Conservation (phyloP, 495 filamentous ascomycete genomes). For the Massariosphaeria phaeospora region DNA sequence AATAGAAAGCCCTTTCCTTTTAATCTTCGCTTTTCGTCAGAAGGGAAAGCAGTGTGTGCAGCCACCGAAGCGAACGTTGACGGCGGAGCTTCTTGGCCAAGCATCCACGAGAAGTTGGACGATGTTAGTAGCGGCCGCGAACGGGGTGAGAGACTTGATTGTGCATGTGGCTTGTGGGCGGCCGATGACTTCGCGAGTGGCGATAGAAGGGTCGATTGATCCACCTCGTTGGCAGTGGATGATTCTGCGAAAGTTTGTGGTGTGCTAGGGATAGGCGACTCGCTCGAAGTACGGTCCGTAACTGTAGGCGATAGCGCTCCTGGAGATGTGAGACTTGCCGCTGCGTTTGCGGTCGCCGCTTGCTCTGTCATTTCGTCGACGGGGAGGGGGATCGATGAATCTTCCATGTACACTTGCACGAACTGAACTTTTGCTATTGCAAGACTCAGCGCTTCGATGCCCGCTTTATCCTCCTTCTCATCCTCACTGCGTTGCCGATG, state of each 20-base stretch:
- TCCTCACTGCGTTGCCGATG: constrained; percentile 39
- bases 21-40: constrained; percentile 29
- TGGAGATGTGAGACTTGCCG: background rate
- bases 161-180: background rate
- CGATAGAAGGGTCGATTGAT: background rate
- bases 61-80: constrained; percentile 20
- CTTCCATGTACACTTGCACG: constrained; percentile 71
- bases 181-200: constrained; percentile 1
- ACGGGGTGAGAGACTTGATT: constrained; percentile 10
- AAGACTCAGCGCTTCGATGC: constrained; percentile 52
- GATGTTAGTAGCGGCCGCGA: constrained; percentile 66
- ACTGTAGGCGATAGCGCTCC: constrained; percentile 8
- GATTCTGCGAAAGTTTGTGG: constrained; percentile 6
- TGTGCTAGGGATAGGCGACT: constrained; percentile 3
- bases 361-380: constrained; percentile 39
- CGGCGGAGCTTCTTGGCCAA: constrained; percentile 50
- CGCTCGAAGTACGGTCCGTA: constrained; percentile 16
- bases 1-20: constrained; percentile 32
- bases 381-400: constrained; percentile 54
- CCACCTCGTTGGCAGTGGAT: background rate
- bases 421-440: constrained; percentile 70
- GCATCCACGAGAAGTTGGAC: constrained; percentile 93
- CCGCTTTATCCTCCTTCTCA: constrained; percentile 19
- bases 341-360: constrained; percentile 10
- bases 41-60: constrained; percentile 18